phyloP scores from a whole-genome alignment of 208 protist species.

The Vickermania ingenoplastis region DNA sequence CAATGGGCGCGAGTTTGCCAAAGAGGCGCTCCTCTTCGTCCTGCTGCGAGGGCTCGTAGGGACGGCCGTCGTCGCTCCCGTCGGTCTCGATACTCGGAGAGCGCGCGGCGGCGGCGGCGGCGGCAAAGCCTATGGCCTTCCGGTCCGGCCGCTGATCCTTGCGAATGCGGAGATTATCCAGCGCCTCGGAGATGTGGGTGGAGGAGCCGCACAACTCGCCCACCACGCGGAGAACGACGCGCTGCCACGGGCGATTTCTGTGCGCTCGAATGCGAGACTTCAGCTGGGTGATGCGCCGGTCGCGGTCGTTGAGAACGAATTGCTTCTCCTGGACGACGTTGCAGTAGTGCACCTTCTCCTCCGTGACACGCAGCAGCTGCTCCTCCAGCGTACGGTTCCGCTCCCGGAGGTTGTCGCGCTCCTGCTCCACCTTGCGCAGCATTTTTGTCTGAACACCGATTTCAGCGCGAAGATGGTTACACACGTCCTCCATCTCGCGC shows the following conservation, averaged over 20 bases:
- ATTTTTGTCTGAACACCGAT: conserved; percentile 58
- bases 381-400: conserved; percentile 42
- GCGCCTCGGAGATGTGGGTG: conserved; percentile 38
- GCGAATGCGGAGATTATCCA: conserved; percentile 38
- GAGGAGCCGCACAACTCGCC: conserved; percentile 60
- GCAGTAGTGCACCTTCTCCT: conserved; percentile 55
- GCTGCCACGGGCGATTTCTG: conserved; percentile 70
- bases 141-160: conserved; percentile 11
- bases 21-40: conserved; percentile 71
- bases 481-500: conserved; percentile 64
- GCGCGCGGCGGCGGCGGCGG: not conserved
- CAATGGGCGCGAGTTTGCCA: conserved; percentile 67
- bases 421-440: conserved; percentile 51
- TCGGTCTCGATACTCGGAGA: not conserved
- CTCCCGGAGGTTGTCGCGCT: conserved; percentile 39
- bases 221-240: conserved; percentile 54
- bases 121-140: not conserved
- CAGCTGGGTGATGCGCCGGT: conserved; percentile 48
- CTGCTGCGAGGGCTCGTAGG: conserved; percentile 1
- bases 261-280: conserved; percentile 77
- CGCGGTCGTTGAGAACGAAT: conserved; percentile 37
- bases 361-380: conserved; percentile 35
- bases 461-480: conserved; percentile 58
- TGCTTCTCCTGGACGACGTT: conserved; percentile 75
- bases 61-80: conserved; percentile 2